These are phyloP conservation scores for Penicillium palitans DNA, from an alignment of 2,329 filamentous ascomycete species.

Conservation along the genomic window DNA sequence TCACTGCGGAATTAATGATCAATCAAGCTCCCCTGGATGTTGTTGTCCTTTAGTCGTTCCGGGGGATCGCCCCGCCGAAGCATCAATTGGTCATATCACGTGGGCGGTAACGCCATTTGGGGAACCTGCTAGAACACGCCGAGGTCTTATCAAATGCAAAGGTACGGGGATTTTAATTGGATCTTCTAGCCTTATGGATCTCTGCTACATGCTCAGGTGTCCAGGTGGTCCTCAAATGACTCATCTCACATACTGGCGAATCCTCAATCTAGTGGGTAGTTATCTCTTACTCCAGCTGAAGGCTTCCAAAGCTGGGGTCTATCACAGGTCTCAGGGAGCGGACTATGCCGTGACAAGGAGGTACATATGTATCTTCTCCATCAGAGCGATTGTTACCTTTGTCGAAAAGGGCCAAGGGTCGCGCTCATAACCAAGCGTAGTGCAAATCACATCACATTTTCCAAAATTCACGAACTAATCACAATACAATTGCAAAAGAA, in stretches of 20 bases:
- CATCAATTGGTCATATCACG: slow-evolving; percentile 30
- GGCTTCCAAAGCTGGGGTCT: background rate
- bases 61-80: slow-evolving; percentile 26
- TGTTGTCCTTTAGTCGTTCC: slow-evolving; percentile 31
- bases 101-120: slow-evolving; percentile 31
- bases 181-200: background rate
- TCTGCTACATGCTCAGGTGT: background rate
- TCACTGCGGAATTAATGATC: slow-evolving; percentile 12
- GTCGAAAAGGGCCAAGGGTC: background rate
- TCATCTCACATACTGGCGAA: background rate
- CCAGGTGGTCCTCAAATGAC: background rate
- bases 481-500: too few relatives aligned
- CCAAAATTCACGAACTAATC: background rate
- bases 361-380: too few relatives aligned
- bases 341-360: background rate
- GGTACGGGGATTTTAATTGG: background rate
- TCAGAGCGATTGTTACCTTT: background rate
- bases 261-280: background rate
- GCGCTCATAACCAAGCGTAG: background rate
- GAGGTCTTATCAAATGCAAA: slow-evolving; percentile 1
- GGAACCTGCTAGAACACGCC: slow-evolving; percentile 29
- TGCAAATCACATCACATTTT: background rate
- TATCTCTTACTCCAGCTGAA: background rate
- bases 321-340: background rate
- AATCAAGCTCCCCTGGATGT: slow-evolving; percentile 16